These are phyloP conservation scores for Dalbergia cultrata DNA, from an alignment of 306 rosid species.

Conservation along the genomic window DNA sequence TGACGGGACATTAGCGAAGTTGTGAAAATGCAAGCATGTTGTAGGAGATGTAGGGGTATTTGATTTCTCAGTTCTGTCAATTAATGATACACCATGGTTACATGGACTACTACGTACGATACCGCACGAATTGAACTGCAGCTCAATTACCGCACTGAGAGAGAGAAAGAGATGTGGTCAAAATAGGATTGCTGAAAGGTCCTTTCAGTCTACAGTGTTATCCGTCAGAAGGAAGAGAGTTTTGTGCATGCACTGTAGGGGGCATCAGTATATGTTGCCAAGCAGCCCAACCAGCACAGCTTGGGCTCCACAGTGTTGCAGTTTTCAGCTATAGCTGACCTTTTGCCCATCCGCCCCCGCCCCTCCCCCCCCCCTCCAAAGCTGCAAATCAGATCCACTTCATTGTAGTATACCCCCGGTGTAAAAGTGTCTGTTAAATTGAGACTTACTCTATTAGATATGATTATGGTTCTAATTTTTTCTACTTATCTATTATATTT, in stretches of 20 bases:
- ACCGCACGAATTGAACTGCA: slow-evolving; percentile 40
- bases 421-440: too few relatives aligned
- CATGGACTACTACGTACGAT: not conserved
- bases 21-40: too few relatives aligned
- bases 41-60: too few relatives aligned
- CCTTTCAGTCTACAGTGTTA: slow-evolving; percentile 68
- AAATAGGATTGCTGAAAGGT: slow-evolving; percentile 61
- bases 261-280: slow-evolving; percentile 58
- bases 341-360: slow-evolving; percentile 28
- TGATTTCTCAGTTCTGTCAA: not conserved
- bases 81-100: not conserved
- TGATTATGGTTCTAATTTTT: too few relatives aligned
- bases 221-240: slow-evolving; percentile 51
- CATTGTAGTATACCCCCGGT: not conserved
- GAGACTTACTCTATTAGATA: too few relatives aligned
- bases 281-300: slow-evolving; percentile 52
- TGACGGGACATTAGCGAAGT: too few relatives aligned
- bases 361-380: slow-evolving; percentile 44
- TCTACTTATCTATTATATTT: too few relatives aligned
- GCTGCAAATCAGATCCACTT: slow-evolving; percentile 67
- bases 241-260: slow-evolving; percentile 48
- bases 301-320: slow-evolving; percentile 61
- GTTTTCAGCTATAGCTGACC: slow-evolving; percentile 37
- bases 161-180: slow-evolving; percentile 43
- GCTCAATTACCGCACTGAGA: slow-evolving; percentile 23